Evolutionary conservation across 805 yeast genomes (phyloP).

Genomic region (Teunomyces lycoperdinae): DNA sequence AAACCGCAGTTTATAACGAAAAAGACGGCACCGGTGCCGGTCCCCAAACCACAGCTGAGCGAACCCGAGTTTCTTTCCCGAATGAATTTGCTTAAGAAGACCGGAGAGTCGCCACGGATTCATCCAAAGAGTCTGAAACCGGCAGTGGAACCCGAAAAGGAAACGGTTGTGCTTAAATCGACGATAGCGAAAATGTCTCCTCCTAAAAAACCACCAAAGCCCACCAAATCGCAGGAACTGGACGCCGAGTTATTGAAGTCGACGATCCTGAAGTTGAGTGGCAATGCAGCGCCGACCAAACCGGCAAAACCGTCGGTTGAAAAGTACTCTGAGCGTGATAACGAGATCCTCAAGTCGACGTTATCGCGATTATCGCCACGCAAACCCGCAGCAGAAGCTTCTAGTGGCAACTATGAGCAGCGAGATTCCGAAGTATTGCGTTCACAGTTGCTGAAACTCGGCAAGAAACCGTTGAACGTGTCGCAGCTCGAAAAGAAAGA

Average conservation of each 20-base stretch:
- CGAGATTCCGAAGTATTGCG: constrained; percentile 22
- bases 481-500: constrained; percentile 8
- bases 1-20: constrained; percentile 12
- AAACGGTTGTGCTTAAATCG: constrained; percentile 14
- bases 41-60: constrained; percentile 4
- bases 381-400: constrained; percentile 6
- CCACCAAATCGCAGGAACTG: constrained; percentile 9
- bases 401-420: constrained; percentile 14
- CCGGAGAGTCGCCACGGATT: not conserved
- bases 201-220: constrained; percentile 9
- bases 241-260: constrained; percentile 16
- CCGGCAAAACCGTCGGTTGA: constrained; percentile 13
- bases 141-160: constrained; percentile 9
- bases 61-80: constrained; percentile 12
- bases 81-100: constrained; percentile 9
- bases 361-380: constrained; percentile 13
- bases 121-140: constrained; percentile 18
- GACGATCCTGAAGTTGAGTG: constrained; percentile 9
- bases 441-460: constrained; percentile 24
- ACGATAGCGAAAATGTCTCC: constrained; percentile 13
- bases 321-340: constrained; percentile 14
- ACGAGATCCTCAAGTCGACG: constrained; percentile 15
- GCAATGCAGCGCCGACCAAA: constrained; percentile 7
- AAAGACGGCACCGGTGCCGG: constrained; percentile 8
- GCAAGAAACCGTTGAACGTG: constrained; percentile 5